These are phyloP conservation scores for Saturnispora gosingensis DNA, from an alignment of 805 yeast species.

Conservation along the genomic window DNA sequence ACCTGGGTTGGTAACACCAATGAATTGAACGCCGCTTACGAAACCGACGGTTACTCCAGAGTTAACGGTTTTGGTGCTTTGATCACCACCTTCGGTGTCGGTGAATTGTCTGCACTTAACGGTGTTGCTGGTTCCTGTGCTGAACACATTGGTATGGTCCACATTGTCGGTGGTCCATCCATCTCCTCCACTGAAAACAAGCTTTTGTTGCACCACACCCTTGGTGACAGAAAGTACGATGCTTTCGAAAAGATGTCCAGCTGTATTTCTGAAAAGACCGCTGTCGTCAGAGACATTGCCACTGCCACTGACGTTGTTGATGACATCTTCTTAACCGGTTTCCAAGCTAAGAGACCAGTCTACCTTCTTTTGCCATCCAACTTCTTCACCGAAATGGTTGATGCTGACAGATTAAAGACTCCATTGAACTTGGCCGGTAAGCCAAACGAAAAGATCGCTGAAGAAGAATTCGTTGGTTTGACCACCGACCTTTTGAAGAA, in stretches of 20 bases:
- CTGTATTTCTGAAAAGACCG: constrained; percentile 58
- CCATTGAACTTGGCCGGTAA: constrained; percentile 55
- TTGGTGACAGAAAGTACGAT: constrained; percentile 76
- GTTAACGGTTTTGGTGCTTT: constrained; percentile 67
- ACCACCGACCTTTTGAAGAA: constrained; percentile 42
- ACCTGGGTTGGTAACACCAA: constrained; percentile 90
- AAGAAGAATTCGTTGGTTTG: constrained; percentile 49
- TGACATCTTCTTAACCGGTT: constrained; percentile 63
- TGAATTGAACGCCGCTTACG: constrained; percentile 81
- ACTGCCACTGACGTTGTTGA: constrained; percentile 67
- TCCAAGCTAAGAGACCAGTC: constrained; percentile 67
- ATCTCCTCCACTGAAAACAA: constrained; percentile 63
- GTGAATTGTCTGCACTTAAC: constrained; percentile 75
- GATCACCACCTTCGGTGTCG: constrained; percentile 85
- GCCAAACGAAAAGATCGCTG: constrained; percentile 52
- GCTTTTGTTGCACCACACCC: constrained; percentile 69
- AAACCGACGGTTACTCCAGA: constrained; percentile 85
- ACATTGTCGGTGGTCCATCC: constrained; percentile 82
- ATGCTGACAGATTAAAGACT: constrained; percentile 39
- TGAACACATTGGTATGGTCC: constrained; percentile 79
- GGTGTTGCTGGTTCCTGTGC: constrained; percentile 87
- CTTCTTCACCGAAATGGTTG: constrained; percentile 58
- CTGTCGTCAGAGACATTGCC: constrained; percentile 51
- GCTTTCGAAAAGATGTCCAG: constrained; percentile 74
- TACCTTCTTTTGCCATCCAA: constrained; percentile 79